Evolutionary conservation across 805 yeast species (phyloP).

Genomic region (Kodamaea kaohsiungensis): DNA sequence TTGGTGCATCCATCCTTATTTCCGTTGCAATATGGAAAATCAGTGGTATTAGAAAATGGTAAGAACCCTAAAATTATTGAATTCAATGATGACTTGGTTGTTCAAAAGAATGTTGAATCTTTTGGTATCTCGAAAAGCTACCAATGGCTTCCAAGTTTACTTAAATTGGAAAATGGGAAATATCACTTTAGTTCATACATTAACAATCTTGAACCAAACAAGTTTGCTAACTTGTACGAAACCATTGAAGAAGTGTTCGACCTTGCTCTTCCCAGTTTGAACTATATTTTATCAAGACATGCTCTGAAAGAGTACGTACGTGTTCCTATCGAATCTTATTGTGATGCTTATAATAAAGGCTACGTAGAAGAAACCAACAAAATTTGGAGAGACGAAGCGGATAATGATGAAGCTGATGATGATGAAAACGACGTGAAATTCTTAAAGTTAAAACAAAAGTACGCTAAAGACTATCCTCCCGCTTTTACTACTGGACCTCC

Average conservation of each 20-base stretch:
- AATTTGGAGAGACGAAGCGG: background rate
- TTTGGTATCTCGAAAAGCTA: slow-evolving; percentile 12
- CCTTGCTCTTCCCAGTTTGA: slow-evolving; percentile 31
- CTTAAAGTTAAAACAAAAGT: background rate
- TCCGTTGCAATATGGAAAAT: slow-evolving; percentile 17
- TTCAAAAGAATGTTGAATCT: background rate
- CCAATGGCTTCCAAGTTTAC: slow-evolving; percentile 19
- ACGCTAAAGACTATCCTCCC: background rate
- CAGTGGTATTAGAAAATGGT: slow-evolving; percentile 9
- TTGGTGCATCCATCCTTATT: slow-evolving; percentile 24
- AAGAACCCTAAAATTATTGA: slow-evolving; percentile 1
- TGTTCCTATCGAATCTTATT: background rate
- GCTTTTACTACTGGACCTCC: slow-evolving; percentile 3
- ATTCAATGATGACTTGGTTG: background rate
- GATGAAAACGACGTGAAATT: background rate
- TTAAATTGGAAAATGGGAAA: slow-evolving; percentile 7
- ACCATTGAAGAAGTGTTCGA: slow-evolving; percentile 33
- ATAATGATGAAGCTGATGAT: slow-evolving; percentile 1
- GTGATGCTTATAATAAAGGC: background rate
- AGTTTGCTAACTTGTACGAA: slow-evolving; percentile 25
- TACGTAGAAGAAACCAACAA: background rate
- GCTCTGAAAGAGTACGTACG: slow-evolving; percentile 17
- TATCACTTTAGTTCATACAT: slow-evolving; percentile 35
- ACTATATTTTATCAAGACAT: slow-evolving; percentile 24
- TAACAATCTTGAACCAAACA: slow-evolving; percentile 40